These are phyloP conservation scores for Rhizopus arrhizus DNA, from an alignment of 371 early-diverging fungal species.

Conservation along the genomic window DNA sequence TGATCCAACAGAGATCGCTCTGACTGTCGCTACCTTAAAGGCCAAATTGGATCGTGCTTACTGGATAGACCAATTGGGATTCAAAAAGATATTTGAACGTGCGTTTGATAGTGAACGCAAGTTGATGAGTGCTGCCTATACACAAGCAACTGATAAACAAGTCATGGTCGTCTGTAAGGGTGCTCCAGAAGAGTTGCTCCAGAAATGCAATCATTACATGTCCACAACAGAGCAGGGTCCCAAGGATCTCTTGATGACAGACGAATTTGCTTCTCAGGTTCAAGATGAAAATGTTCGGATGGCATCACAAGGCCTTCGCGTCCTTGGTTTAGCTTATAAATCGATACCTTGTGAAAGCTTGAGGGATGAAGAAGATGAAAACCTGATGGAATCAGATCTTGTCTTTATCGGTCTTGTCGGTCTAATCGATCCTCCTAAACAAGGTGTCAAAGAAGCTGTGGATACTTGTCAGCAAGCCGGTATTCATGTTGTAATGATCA, in stretches of 20 bases:
- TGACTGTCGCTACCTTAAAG: slow-evolving; percentile 64
- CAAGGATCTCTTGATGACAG: slow-evolving; percentile 44
- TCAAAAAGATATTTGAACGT: slow-evolving; percentile 50
- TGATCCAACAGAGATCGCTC: slow-evolving; percentile 82
- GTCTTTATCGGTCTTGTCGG: slow-evolving; percentile 89
- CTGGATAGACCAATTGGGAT: slow-evolving; percentile 29
- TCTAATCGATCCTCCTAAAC: slow-evolving; percentile 90
- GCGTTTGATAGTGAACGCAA: slow-evolving; percentile 88
- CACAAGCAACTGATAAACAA: not conserved
- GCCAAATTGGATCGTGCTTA: slow-evolving; percentile 45
- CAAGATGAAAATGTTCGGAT: slow-evolving; percentile 73
- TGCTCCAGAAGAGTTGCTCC: slow-evolving; percentile 85
- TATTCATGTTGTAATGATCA: slow-evolving; percentile 90
- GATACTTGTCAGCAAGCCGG: slow-evolving; percentile 87
- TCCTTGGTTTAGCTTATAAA: slow-evolving; percentile 49
- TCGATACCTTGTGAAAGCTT: slow-evolving; percentile 29
- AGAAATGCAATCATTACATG: slow-evolving; percentile 63
- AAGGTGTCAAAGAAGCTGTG: slow-evolving; percentile 77
- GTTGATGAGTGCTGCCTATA: slow-evolving; percentile 81
- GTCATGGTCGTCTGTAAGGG: slow-evolving; percentile 78
- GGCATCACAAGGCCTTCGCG: slow-evolving; percentile 83
- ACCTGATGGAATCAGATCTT: slow-evolving; percentile 66
- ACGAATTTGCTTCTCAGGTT: slow-evolving; percentile 66
- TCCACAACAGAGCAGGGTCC: slow-evolving; percentile 17
- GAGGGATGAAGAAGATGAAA: slow-evolving; percentile 6